Evolutionary conservation across 2,329 filamentous ascomycete genomes (phyloP), one percentile per base, ranked within the genome.

Genomic region (Cercospora sp.): DNA sequence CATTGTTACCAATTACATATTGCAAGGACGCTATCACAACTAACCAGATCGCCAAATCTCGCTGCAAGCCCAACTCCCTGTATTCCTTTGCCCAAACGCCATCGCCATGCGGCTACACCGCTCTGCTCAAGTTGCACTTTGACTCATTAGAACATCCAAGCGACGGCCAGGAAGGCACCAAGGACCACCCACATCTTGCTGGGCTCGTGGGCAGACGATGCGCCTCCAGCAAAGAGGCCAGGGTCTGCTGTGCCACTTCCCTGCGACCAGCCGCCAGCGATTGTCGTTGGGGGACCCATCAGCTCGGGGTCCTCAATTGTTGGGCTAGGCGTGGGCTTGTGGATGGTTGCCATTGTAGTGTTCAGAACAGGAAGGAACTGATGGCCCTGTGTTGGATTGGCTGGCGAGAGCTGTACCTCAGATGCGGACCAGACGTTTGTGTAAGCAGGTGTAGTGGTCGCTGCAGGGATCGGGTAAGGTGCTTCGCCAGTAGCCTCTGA

Each of bases 161-260:
- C 39, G 13, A 20, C 60, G 13, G 60, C 60, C 36, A 62, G 26
- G 20, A 62, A 18, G 12, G 23, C 26, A 20, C 36, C 60, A 10
- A 59, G 18, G 2, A 62, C 28, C 60, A 62, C 42, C 60, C 33
- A 62, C 8, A 45, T 48, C 42, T 45, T 51, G 60, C 60, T 62
- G 26, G 60, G 42, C 12, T 9, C 36, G 23, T 31, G 36, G 23
- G 16, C 26, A 26, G 60, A 51, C 3, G 60, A 3, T 23, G 60
- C 39, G 20, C 23, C 60, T 3, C 39, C 26, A 30, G 60, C 60
- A 62, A 62, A 62, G 26, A 62, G 36, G 5, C 36, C 60, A 13
- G 60, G 60, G 42, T 62, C 60, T 16, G 60, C 60, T 20, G 60
- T 51, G 20, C 39, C 60, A 51, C 60, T 62, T 45, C 60, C 60